A percentile compares a stretch with the other conserved stretches of the same genome.
Evolutionary conservation across 805 yeast species (phyloP).

Genomic region (Candida yuanshanica): DNA sequence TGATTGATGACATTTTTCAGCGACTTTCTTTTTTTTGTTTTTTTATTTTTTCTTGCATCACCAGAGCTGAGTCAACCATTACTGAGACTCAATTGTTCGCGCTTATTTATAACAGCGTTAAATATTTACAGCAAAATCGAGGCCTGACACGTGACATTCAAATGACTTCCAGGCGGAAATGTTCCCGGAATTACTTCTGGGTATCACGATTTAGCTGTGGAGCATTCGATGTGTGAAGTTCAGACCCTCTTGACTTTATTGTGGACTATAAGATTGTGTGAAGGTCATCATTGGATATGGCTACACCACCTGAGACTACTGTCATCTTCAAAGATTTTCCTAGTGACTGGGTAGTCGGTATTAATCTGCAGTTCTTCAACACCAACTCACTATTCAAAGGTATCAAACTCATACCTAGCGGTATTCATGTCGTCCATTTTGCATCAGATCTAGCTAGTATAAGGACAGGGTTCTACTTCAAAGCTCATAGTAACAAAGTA

Average conservation of each 20-base stretch:
- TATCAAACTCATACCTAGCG: slow-evolving; percentile 43
- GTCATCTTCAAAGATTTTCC: slow-evolving; percentile 29
- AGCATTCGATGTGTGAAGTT: no score
- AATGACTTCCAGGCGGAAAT: neutral
- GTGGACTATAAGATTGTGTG: no score
- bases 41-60: no score
- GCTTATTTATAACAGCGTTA: no score
- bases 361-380: slow-evolving; percentile 45
- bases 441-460: slow-evolving; percentile 32
- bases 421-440: slow-evolving; percentile 52
- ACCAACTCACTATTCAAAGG: slow-evolving; percentile 39
- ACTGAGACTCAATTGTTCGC: neutral
- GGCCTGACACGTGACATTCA: neutral
- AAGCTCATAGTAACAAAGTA: slow-evolving; percentile 31
- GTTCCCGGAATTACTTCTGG: no score
- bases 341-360: slow-evolving; percentile 34
- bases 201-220: no score
- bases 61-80: neutral
- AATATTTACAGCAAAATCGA: no score
- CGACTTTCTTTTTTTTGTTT: neutral
- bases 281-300: no score
- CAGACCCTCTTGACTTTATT: neutral
- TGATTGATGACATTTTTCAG: neutral
- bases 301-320: slow-evolving; percentile 24
- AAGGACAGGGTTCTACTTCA: slow-evolving; percentile 35